phyloP scores from a whole-genome alignment of 2,329 filamentous ascomycete species.

The Dothidotthia symphoricarpi region DNA sequence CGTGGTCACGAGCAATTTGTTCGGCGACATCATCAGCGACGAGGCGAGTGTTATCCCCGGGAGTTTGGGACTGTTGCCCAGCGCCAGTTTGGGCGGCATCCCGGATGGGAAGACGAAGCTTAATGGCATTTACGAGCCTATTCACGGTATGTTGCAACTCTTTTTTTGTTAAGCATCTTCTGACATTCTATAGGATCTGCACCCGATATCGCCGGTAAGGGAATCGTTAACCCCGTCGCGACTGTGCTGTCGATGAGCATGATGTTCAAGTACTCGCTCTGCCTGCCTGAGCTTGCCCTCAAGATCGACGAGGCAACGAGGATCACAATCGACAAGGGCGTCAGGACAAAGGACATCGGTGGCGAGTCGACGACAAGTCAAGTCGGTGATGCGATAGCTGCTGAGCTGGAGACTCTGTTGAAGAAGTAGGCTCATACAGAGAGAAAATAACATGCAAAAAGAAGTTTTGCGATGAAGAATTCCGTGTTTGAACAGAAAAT shows the following conservation, averaged over 20 bases:
- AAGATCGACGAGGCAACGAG: conserved; percentile 80
- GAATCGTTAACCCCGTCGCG: conserved; percentile 88
- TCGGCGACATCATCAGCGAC: conserved; percentile 94
- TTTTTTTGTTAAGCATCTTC: conserved; percentile 1
- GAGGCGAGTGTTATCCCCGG: conserved; percentile 94
- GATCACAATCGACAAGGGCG: conserved; percentile 72
- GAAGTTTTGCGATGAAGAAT: no score
- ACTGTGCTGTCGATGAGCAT: conserved; percentile 90
- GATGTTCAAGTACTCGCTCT: conserved; percentile 93
- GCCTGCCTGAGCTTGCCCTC: conserved; percentile 71
- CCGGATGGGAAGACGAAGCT: conserved; percentile 81
- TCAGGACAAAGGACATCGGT: conserved; percentile 81
- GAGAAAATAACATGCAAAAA: no score
- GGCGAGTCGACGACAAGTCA: conserved; percentile 71
- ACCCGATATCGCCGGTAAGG: conserved; percentile 88
- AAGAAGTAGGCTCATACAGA: conserved; percentile 24
- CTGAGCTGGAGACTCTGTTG: conserved; percentile 69
- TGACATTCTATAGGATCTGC: conserved; percentile 64
- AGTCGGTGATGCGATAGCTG: conserved; percentile 79
- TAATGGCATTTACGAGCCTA: conserved; percentile 96
- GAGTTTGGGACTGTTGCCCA: conserved; percentile 82
- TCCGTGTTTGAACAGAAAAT: no score
- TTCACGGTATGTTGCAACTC: conserved; percentile 67
- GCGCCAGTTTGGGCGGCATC: conserved; percentile 80
- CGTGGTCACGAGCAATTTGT: conserved; percentile 88